These are phyloP conservation scores for Acanthamoeba polyphaga DNA, from an alignment of 208 protist species.

Conservation along the genomic window DNA sequence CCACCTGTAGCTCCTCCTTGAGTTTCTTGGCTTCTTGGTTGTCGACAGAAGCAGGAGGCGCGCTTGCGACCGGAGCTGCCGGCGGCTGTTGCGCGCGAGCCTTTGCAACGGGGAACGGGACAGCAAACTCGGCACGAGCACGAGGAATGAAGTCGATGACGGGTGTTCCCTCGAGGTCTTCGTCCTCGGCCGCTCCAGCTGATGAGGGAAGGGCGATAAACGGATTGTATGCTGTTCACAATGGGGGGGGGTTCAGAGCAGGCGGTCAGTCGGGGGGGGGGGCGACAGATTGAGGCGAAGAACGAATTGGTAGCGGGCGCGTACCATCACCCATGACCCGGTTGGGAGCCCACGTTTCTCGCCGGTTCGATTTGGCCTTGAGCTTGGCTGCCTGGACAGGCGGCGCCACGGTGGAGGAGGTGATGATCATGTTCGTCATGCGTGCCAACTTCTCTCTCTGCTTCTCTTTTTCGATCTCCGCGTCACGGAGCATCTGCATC, in stretches of 20 bases:
- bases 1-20: neutral
- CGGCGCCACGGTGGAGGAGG: neutral
- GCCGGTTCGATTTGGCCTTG: slow-evolving; percentile 49
- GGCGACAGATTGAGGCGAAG: neutral
- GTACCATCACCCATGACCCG: neutral
- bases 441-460: slow-evolving; percentile 71
- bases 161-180: neutral
- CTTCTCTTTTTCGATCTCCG: slow-evolving; percentile 57
- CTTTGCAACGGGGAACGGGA: neutral
- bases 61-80: neutral
- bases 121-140: neutral
- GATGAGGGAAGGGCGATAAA: neutral
- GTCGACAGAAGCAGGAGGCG: neutral
- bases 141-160: neutral
- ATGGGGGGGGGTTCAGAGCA: no score
- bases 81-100: neutral
- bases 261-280: neutral
- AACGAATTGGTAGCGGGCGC: neutral
- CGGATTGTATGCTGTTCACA: neutral
- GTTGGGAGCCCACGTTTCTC: slow-evolving; percentile 72
- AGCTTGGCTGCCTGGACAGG: neutral
- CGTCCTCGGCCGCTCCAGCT: neutral
- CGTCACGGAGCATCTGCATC: slow-evolving; percentile 56
- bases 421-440: slow-evolving; percentile 65
- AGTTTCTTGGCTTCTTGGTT: slow-evolving; percentile 6